These are phyloP conservation scores for Aspergillus homomorphus DNA, from an alignment of 495 filamentous ascomycete species.

Conservation along the genomic window DNA sequence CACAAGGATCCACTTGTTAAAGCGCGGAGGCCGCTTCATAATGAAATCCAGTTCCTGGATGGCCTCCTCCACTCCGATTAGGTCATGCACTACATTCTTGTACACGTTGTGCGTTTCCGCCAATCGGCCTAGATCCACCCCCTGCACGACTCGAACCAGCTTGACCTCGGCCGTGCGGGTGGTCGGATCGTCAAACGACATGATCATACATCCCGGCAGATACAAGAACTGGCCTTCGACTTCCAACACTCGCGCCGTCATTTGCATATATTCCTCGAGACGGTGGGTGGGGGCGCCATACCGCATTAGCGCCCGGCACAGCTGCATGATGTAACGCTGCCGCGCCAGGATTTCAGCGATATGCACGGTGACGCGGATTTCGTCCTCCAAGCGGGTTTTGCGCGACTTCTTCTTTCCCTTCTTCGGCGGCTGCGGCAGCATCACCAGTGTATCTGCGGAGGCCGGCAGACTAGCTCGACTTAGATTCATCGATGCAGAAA, in stretches of 20 bases:
- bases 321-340: conserved; percentile 81
- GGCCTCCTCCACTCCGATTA: conserved; percentile 81
- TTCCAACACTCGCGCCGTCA: conserved; percentile 83
- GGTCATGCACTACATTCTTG: conserved; percentile 88
- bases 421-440: conserved; percentile 30
- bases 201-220: conserved; percentile 91
- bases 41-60: conserved; percentile 67
- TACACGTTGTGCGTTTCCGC: conserved; percentile 86
- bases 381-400: conserved; percentile 59
- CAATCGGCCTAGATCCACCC: conserved; percentile 80
- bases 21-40: conserved; percentile 61
- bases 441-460: conserved; percentile 25
- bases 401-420: conserved; percentile 31
- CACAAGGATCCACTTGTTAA: conserved; percentile 69
- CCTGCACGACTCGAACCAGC: conserved; percentile 72
- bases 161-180: conserved; percentile 94
- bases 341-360: conserved; percentile 83
- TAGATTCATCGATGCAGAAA: conserved; percentile 50
- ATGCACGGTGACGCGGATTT: conserved; percentile 74
- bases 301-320: conserved; percentile 84
- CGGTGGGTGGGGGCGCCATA: conserved; percentile 78
- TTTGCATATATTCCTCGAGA: conserved; percentile 85
- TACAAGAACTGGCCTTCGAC: conserved; percentile 91
- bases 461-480: conserved; percentile 35
- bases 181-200: conserved; percentile 85